Base-by-base conservation (phyloP, 176 grass and related monocot species). In the Leersia perrieri region DNA sequence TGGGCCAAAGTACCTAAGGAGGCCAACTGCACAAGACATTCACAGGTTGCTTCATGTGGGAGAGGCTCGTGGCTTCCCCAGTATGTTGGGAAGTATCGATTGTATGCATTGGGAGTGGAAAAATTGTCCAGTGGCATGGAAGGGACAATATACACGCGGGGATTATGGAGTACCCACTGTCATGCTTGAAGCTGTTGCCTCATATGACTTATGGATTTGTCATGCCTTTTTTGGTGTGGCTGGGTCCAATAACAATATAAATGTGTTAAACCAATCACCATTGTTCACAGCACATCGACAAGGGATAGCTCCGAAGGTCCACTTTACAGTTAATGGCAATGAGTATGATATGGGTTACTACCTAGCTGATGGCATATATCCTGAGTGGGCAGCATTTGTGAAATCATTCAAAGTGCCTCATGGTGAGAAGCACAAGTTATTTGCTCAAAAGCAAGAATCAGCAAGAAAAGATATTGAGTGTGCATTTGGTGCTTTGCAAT, bases 381-480 rank as follows among this genome's bases (percentile, higher is more conserved):
- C 39, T 15, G 68, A 47, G 13, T 47, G 12, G n/a, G n/a, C n/a
- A n/a, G 14, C 68, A 27, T 70, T 44, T 70, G 68, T n/a, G 2
- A 70, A 70, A 40, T 28, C 12, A 70, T 28, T 44, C 13, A 14
- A 3, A 27, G 0, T 70, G 7, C 38, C 68, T 44, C 68, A 44
- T 0, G 0, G 12, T 28, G 38, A 44, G 11, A 70, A 70, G 68
- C 68, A 42, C 22, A 27, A 26, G 23, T 47, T 47, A 39, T 39
- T 47, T 47, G 4, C 44, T 14, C 1, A 26, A 11, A 22, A 70
- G 25, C 20, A 70, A 70, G 38, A 22, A 27, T 39, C 38, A 8
- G 2, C n/a, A 41, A 70, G 67, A 13, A 70, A 70, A 70, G 67
- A 70, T 70, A 70, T n/a, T n/a, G 67, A 70, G 5, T 70, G n/a